These are phyloP conservation scores for Dactylellina drechsleri DNA, from an alignment of 2,329 filamentous ascomycete species.

Conservation along the genomic window DNA sequence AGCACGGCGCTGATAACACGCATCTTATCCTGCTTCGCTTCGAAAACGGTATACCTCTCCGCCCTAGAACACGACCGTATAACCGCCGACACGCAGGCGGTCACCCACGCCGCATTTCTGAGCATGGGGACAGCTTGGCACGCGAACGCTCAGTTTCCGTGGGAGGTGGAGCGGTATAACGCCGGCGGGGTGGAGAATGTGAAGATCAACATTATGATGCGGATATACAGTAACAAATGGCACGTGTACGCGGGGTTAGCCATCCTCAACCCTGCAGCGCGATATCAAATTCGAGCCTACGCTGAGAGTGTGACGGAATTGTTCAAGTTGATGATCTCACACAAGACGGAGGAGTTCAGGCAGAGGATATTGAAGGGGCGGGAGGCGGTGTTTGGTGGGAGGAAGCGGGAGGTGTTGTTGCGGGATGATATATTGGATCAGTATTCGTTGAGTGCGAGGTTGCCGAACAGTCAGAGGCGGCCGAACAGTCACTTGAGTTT, in stretches of 20 bases:
- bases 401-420: slow-evolving; percentile 75
- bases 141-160: slow-evolving; percentile 93
- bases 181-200: slow-evolving; percentile 98
- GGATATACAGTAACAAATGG: slow-evolving; percentile 99
- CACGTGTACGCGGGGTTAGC: slow-evolving; percentile 98
- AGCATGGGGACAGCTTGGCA: slow-evolving; percentile 99
- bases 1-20: slow-evolving; percentile 81
- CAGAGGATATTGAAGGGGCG: slow-evolving; percentile 82
- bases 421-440: slow-evolving; percentile 83
- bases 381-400: slow-evolving; percentile 71
- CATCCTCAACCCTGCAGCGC: slow-evolving; percentile 93
- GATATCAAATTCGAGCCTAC: slow-evolving; percentile 92
- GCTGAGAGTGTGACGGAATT: slow-evolving; percentile 90
- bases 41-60: slow-evolving; percentile 86
- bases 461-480: slow-evolving; percentile 70
- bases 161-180: slow-evolving; percentile 88
- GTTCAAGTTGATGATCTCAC: slow-evolving; percentile 95
- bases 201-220: slow-evolving; percentile 97
- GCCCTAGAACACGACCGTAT: slow-evolving; percentile 93
- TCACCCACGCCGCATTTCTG: slow-evolving; percentile 95
- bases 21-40: slow-evolving; percentile 83
- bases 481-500: slow-evolving; percentile 95
- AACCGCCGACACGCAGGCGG: slow-evolving; percentile 96
- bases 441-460: slow-evolving; percentile 79
- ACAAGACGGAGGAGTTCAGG: slow-evolving; percentile 78